Conservation (phyloP, 2,329 filamentous ascomycete genomes). For the Trichophyton simii region DNA sequence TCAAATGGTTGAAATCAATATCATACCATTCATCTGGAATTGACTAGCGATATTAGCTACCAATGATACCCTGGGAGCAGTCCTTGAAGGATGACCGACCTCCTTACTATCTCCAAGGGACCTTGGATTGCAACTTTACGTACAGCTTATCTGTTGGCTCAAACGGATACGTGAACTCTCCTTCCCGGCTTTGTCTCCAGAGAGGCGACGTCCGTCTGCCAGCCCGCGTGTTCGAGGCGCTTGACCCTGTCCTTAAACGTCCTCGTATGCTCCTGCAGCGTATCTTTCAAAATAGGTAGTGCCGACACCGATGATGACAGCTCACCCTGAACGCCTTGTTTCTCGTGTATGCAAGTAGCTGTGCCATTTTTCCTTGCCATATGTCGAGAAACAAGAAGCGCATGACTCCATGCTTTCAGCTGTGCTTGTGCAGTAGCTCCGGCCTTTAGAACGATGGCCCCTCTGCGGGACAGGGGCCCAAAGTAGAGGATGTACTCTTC, state of each 20-base stretch:
- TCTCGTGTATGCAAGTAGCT: not conserved
- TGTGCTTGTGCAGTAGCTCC: constrained; percentile 39
- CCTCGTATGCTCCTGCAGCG: constrained; percentile 26
- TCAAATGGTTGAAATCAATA: not conserved
- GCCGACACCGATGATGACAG: constrained; percentile 20
- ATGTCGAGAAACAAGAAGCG: constrained; percentile 36
- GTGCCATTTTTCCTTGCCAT: not conserved
- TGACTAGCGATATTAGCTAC: not conserved
- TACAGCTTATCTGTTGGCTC: not conserved
- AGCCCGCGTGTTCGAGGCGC: constrained; percentile 41
- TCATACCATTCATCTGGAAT: not conserved
- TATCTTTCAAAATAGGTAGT: constrained; percentile 26
- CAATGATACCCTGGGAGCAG: not conserved
- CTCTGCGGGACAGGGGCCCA: constrained; percentile 30
- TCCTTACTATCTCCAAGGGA: not conserved
- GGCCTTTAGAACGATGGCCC: constrained; percentile 53
- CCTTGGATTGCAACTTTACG: too few relatives aligned
- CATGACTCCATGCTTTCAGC: constrained; percentile 52
- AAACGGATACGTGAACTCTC: constrained; percentile 14
- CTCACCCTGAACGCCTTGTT: constrained; percentile 6
- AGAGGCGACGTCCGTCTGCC: constrained; percentile 52
- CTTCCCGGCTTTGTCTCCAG: constrained; percentile 52
- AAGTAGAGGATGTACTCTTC: constrained; percentile 53
- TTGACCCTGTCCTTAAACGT: constrained; percentile 36
- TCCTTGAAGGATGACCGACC: not conserved